These are phyloP conservation scores for Russula vinacea DNA, from an alignment of 768 basidiomycete species.

Conservation along the genomic window DNA sequence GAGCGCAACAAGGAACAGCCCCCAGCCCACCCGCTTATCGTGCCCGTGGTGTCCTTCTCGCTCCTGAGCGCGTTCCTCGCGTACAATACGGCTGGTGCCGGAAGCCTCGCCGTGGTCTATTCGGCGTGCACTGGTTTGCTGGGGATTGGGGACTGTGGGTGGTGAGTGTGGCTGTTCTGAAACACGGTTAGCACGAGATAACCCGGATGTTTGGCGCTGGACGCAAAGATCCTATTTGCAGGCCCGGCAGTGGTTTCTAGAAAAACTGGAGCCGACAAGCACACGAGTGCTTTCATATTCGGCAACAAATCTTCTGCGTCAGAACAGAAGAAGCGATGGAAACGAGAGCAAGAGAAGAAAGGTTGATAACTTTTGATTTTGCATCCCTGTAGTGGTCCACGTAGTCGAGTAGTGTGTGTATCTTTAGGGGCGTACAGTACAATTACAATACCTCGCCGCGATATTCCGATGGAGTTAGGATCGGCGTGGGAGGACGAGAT, in stretches of 20 bases:
- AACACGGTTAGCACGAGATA: neutral
- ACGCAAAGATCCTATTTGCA: constrained; percentile 56
- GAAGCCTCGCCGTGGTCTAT: constrained; percentile 52
- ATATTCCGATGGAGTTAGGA: too few species aligned
- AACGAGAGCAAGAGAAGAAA: constrained; percentile 29
- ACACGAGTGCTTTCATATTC: constrained; percentile 76
- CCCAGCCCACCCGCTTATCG: constrained; percentile 59
- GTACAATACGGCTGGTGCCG: constrained; percentile 59
- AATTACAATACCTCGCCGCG: neutral
- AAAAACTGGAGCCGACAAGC: constrained; percentile 79
- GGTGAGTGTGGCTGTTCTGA: constrained; percentile 43
- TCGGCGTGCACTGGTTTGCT: constrained; percentile 50
- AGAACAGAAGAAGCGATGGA: constrained; percentile 38
- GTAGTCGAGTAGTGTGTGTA: neutral
- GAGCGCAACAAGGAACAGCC: constrained; percentile 30
- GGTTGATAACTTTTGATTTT: neutral
- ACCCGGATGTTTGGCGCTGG: constrained; percentile 10
- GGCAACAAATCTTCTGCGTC: constrained; percentile 55
- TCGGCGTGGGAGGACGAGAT: neutral
- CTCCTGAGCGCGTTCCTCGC: constrained; percentile 57
- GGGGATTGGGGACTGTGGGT: constrained; percentile 71
- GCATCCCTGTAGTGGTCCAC: neutral
- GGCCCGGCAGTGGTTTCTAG: constrained; percentile 55
- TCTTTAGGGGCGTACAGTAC: neutral
- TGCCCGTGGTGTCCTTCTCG: constrained; percentile 54